These are phyloP conservation scores for Ceratocystiopsis sp. DNA, from an alignment of 2,329 filamentous ascomycete species.

Conservation along the genomic window DNA sequence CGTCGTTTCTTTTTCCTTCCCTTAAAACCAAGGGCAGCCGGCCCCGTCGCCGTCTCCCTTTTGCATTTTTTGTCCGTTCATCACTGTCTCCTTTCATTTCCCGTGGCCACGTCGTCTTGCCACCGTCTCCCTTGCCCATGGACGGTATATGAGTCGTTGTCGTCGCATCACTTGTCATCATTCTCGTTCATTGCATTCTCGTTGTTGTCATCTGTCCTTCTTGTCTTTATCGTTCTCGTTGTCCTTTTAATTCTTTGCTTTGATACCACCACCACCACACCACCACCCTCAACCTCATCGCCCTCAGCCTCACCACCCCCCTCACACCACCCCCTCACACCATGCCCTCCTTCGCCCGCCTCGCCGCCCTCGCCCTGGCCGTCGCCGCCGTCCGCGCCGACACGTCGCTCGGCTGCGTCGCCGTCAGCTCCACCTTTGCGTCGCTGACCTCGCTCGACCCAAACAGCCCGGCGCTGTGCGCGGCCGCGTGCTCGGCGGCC, in stretches of 20 bases:
- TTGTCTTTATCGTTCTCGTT: neutral
- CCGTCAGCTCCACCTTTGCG: conserved; percentile 8
- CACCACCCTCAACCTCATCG: neutral
- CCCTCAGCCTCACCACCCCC: neutral
- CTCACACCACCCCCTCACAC: neutral
- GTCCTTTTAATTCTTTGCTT: neutral
- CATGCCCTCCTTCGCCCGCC: conserved; percentile 3
- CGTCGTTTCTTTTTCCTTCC: too few relatives aligned
- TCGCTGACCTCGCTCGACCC: neutral
- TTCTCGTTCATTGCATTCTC: too few relatives aligned
- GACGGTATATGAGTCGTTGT: too few relatives aligned
- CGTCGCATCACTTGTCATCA: too few relatives aligned
- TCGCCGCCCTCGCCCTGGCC: conserved; percentile 2
- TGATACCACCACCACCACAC: too few relatives aligned
- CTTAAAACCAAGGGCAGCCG: too few relatives aligned
- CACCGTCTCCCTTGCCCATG: too few relatives aligned
- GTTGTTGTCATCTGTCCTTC: neutral
- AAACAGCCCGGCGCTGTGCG: conserved; percentile 8
- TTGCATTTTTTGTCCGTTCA: too few relatives aligned
- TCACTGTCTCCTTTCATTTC: too few relatives aligned
- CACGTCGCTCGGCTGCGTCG: conserved; percentile 7
- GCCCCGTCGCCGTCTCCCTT: too few relatives aligned
- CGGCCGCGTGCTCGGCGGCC: conserved; percentile 1
- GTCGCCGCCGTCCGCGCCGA: conserved; percentile 4
- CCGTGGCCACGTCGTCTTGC: too few relatives aligned